A percentile compares a stretch with the other conserved stretches of the same genome.
Evolutionary conservation across 805 yeast species (phyloP).

Genomic region (Maudiozyma barnettii): DNA sequence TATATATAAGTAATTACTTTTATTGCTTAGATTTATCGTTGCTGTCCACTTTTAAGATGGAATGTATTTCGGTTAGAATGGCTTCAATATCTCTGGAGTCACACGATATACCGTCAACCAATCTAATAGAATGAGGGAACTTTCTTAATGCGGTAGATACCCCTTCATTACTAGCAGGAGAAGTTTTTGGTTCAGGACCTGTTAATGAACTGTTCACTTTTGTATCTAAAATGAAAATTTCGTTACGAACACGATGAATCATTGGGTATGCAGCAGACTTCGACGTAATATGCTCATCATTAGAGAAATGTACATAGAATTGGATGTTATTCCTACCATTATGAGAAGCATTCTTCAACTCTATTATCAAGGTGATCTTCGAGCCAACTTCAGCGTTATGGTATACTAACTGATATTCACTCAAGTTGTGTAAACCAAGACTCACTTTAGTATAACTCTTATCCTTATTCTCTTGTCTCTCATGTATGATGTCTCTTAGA

Average conservation of each 20-base stretch:
- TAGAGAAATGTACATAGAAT: slow-evolving; percentile 25
- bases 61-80: slow-evolving; percentile 22
- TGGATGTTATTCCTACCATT: slow-evolving; percentile 19
- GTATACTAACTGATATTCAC: slow-evolving; percentile 25
- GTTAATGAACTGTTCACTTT: slow-evolving; percentile 1
- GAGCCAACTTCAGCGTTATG: slow-evolving; percentile 20
- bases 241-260: slow-evolving; percentile 23
- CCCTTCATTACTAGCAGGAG: background rate
- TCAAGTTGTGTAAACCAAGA: slow-evolving; percentile 23
- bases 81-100: slow-evolving; percentile 22
- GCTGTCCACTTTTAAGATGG: slow-evolving; percentile 8
- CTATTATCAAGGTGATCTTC: slow-evolving; percentile 22
- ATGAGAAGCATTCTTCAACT: slow-evolving; percentile 22
- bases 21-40: background rate
- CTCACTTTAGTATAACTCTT: slow-evolving; percentile 13
- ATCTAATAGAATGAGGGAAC: slow-evolving; percentile 15
- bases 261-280: slow-evolving; percentile 23
- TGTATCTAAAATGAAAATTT: slow-evolving; percentile 22
- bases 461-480: slow-evolving; percentile 3
- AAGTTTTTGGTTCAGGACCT: background rate
- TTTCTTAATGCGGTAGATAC: background rate
- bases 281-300: slow-evolving; percentile 22
- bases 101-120: slow-evolving; percentile 26
- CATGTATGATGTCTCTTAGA: slow-evolving; percentile 11
- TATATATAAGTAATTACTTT: background rate